phyloP scores from a whole-genome alignment of 1,284 basidiomycete species.

The Tilletiopsis washingtonensis region DNA sequence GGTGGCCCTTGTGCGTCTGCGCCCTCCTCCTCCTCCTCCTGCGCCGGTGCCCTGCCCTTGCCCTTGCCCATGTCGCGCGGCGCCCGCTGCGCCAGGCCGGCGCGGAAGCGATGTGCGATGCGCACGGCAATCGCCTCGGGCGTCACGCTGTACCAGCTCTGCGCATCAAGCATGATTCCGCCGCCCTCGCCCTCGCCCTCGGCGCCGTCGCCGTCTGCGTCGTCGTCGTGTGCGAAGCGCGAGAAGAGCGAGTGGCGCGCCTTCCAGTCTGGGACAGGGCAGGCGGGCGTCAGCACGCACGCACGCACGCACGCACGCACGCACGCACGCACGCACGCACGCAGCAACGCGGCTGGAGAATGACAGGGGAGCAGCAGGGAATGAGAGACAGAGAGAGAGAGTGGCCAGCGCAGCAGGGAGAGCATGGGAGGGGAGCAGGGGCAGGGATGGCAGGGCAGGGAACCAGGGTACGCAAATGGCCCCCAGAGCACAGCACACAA shows the following conservation, averaged over 20 bases:
- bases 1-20: too few species aligned
- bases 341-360: neutral
- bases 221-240: too few species aligned
- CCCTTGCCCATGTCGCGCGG: neutral
- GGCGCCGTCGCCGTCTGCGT: too few species aligned
- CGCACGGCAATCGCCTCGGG: slow-evolving; percentile 83
- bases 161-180: slow-evolving; percentile 57
- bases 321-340: neutral
- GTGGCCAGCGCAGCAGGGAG: too few species aligned
- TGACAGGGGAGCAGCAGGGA: too few species aligned
- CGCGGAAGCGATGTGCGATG: slow-evolving; percentile 71
- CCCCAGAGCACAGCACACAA: too few species aligned
- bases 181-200: slow-evolving; percentile 16
- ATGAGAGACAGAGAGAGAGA: too few species aligned
- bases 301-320: neutral
- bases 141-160: slow-evolving; percentile 96
- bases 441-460: too few species aligned
- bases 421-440: too few species aligned
- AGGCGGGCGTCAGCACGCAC: neutral
- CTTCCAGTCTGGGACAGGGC: slow-evolving; percentile 24
- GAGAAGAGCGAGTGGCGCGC: slow-evolving; percentile 31
- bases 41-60: neutral
- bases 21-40: neutral
- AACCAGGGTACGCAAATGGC: too few species aligned
- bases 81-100: slow-evolving; percentile 6